A percentile compares a stretch with the other conserved stretches of the same genome.
These are phyloP conservation scores for Mastigamoeba balamuthi DNA, from an alignment of 78 protist genomes.

Conservation along the genomic window DNA sequence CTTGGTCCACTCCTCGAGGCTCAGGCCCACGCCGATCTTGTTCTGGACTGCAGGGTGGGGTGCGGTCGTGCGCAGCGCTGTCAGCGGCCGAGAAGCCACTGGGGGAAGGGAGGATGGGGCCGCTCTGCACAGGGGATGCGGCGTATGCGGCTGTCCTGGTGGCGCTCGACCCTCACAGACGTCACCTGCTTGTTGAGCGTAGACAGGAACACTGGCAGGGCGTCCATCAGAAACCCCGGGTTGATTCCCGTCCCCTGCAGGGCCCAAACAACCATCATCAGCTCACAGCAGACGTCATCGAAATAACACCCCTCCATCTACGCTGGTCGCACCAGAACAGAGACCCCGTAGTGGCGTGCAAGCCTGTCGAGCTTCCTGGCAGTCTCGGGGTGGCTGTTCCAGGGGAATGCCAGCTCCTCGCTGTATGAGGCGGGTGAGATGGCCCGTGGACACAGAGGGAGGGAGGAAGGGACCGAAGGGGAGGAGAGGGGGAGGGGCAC, in stretches of 20 bases:
- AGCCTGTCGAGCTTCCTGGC: not conserved
- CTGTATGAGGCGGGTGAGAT: not conserved
- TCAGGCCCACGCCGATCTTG: not conserved
- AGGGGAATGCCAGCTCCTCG: not conserved
- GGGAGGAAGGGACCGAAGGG: not conserved
- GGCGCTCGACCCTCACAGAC: not conserved
- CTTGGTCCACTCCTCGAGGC: not conserved
- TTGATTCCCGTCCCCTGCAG: not conserved
- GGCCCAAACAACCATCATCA: not conserved
- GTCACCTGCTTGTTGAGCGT: not conserved
- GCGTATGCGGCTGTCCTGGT: not conserved
- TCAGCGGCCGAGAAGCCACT: too few species aligned
- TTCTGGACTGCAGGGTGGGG: not conserved
- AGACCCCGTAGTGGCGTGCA: not conserved
- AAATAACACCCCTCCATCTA: too few species aligned
- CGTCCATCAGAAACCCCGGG: not conserved
- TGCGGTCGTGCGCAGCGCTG: too few species aligned
- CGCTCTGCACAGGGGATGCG: not conserved
- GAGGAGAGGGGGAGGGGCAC: not conserved
- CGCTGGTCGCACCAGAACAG: not conserved
- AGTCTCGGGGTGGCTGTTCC: not conserved
- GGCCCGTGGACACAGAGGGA: not conserved
- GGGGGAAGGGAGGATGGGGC: not conserved
- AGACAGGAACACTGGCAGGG: not conserved
- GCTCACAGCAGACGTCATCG: too few species aligned